Base-by-base conservation (phyloP, 768 basidiomycete species). In the Russula brevipes region DNA sequence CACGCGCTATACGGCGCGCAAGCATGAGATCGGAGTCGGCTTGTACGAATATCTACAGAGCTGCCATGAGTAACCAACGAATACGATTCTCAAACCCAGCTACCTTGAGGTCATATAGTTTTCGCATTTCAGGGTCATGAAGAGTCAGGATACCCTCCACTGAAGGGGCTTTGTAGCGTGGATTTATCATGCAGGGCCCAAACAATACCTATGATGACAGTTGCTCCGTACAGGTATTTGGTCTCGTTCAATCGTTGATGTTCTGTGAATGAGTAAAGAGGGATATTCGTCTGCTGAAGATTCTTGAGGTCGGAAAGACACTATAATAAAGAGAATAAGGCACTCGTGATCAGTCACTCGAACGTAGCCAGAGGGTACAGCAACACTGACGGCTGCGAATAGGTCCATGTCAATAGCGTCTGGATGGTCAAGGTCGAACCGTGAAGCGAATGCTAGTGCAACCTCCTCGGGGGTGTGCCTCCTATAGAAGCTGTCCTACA, bases 1-100 rank as follows among this genome's bases (percentile, higher is more conserved):
- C 97, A 59, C 97, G 81, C 66, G 84, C 80, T 58, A 99, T 88
- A 44, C 97, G 85, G 61, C 97, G 85, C 1, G 96, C 93, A 53
- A 99, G 86, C 97, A 99, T 99, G 24, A 98, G 77, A 73, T 99
- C 97, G 8, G 94, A 88, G 72, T 98, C 94, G 63, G 89, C 91
- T 78, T 96, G 91, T 7, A 94, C 93, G 66, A 92, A 94, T 4
- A 94, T 79, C 88, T 91, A 41, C 50, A 59, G 8, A 52, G 7
- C 16, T 36, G 24, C 41, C 39, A 54, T 50, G 2, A 57, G 55
- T 46, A 14, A 9, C 53, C 9, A 42, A 51, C 49, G 41, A 17
- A 36, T 49, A 0, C 10, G 36, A 60, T 9, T 31, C 42, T 36
- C 0, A 50, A 41, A 8, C 12, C 2, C 5, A 47, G 6, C 35